Percentiles rank a stretch among this genome's conserved stretches.
Conservation (phyloP, 2,329 filamentous ascomycete species). For the Zymoseptoria brevis region DNA sequence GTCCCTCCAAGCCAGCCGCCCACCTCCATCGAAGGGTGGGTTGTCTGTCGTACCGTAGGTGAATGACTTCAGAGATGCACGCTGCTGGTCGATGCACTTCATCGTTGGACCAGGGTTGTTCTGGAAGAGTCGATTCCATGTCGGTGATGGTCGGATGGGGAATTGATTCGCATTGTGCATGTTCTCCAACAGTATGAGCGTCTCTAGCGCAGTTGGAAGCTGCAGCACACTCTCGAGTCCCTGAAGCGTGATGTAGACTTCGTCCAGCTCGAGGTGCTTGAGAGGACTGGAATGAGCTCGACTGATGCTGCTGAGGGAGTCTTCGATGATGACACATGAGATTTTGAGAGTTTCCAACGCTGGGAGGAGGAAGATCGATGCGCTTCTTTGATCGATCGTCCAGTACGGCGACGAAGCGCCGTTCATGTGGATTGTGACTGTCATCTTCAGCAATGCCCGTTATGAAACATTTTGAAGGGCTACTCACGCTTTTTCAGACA, state of each 20-base stretch:
- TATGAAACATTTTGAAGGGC: background rate
- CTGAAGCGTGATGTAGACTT: slow-evolving; percentile 16
- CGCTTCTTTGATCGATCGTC: slow-evolving; percentile 9
- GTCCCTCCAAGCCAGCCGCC: background rate
- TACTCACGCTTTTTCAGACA: slow-evolving; percentile 11
- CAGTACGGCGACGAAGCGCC: slow-evolving; percentile 18
- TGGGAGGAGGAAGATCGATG: slow-evolving; percentile 14
- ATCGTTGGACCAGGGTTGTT: slow-evolving; percentile 7
- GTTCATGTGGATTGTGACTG: slow-evolving; percentile 19
- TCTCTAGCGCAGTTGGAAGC: slow-evolving; percentile 13
- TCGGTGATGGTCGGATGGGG: background rate
- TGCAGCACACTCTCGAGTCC: slow-evolving; percentile 16
- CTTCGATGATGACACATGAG: slow-evolving; percentile 18
- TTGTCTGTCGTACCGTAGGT: slow-evolving; percentile 11
- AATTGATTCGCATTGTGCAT: background rate
- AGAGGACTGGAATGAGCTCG: slow-evolving; percentile 7
- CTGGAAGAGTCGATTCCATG: slow-evolving; percentile 15
- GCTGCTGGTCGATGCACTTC: slow-evolving; percentile 15
- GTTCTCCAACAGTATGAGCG: slow-evolving; percentile 4
- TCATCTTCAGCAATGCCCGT: background rate
- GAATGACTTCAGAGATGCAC: slow-evolving; percentile 11
- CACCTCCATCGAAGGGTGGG: background rate
- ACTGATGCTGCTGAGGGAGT: background rate
- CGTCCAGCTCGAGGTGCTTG: slow-evolving; percentile 15
- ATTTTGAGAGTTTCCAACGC: slow-evolving; percentile 13